Evolutionary conservation across 2,329 filamentous ascomycete species (phyloP), one percentile per base, ranked within the genome.

Genomic region (Colletotrichum chlorophyti): DNA sequence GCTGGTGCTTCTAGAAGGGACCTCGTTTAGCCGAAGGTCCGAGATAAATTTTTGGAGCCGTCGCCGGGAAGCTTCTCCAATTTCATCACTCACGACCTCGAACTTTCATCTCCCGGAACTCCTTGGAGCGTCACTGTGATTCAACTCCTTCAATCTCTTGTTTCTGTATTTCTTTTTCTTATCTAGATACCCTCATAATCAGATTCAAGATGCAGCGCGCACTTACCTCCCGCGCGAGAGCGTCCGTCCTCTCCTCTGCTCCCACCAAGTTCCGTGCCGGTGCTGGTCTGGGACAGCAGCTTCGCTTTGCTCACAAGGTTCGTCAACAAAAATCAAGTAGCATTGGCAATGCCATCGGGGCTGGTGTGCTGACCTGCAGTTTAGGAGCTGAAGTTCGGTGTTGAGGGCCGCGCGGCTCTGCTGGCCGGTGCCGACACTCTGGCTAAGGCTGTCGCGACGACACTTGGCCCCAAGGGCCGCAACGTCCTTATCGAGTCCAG

Each of bases 401-500:
- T 98, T 65, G 95, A 99, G 76, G 95, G 83, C 69, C 90, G 95
- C 74, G 93, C 93, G 70, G 76, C 92, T 68, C 88, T 99, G 64
- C 86, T 99, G 66, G 88, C 89, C 72, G 95, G 95, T 86, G 93
- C 98, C 65, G 95, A 99, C 77, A 98, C 95, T 67, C 88, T 99
- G 65, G 93, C 95, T 70, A 96, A 89, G 82, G 95, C 95, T 64
- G 95, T 99, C 64, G 91, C 94, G 65, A 97, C 94, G 63, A 99
- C 95, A 65, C 86, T 99, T 62, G 95, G 95, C 67, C 95, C 95
- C 70, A 99, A 99, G 86, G 95, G 95, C 77, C 89, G 95, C 75
- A 99, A 98, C 81, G 95, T 99, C 67, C 78, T 99, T 73, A 99
- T 99, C 68, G 95, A 99, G 84, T 97, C 94, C 64, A 92, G 91